These are phyloP conservation scores for Hypoxylon sp. DNA, from an alignment of 2,329 filamentous ascomycete genomes.

Conservation along the genomic window DNA sequence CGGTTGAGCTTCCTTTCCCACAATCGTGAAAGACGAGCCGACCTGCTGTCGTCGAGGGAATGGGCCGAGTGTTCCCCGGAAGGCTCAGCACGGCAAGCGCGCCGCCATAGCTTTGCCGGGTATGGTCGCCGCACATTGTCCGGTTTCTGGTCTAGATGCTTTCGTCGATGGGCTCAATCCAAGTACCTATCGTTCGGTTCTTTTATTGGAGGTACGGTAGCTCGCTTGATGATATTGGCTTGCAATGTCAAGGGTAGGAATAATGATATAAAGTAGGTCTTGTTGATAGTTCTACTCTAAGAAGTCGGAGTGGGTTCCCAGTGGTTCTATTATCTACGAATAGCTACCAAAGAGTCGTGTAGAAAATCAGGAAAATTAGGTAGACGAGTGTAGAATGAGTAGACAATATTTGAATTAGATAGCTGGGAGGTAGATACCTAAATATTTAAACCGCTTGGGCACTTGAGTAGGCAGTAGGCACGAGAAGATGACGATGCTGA, in stretches of 20 bases:
- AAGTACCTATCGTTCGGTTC: background rate
- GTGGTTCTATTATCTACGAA: background rate
- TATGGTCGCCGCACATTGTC: conserved; percentile 56
- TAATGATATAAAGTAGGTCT: background rate
- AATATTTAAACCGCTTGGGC: background rate
- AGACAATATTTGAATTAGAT: background rate
- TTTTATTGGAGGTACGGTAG: background rate
- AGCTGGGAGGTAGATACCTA: background rate
- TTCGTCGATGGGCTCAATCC: background rate
- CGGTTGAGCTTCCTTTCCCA: conserved; percentile 46
- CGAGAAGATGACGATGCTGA: background rate
- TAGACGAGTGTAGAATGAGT: background rate
- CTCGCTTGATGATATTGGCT: background rate
- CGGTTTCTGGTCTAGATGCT: background rate
- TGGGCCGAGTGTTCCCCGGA: conserved; percentile 25
- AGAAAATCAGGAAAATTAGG: background rate
- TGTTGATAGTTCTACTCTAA: background rate
- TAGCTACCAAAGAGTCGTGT: background rate
- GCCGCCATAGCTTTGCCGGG: conserved; percentile 53
- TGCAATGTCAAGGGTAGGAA: background rate
- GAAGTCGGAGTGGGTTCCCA: background rate
- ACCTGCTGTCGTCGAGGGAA: conserved; percentile 29
- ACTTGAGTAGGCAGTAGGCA: background rate
- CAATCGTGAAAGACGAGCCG: conserved; percentile 54
- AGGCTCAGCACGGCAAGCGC: conserved; percentile 55